Base-by-base conservation (phyloP, 2,329 filamentous ascomycete genomes). In the Botrytis porri region DNA sequence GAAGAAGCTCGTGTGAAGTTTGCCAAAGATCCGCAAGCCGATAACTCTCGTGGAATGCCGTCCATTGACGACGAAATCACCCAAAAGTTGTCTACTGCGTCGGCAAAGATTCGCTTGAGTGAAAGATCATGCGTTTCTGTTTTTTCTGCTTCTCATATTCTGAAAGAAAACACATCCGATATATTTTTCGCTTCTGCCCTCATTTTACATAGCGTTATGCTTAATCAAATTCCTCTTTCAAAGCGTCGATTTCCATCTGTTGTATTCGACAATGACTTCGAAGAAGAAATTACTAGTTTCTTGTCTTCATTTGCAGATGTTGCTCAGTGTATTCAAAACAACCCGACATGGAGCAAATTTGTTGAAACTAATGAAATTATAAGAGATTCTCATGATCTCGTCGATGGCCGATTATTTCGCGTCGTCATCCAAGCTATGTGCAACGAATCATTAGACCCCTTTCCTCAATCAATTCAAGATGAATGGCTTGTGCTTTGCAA, bases 311-410 rank as follows among this genome's bases (percentile, higher is more conserved):
- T 59, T 76, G 88, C 73, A 77, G 72, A 73, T 14, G 74, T 78
- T n/a, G 73, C 77, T 77, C 32, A 82, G 81, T 32, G 73, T 75
- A 66, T 78, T 73, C 41, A 87, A 81, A 84, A 77, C 71, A 69
- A 77, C 77, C 20, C 78, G 25, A 74, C 64, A 69, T 80, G 77
- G 78, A 69, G 73, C 18, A 70, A 76, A 3, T 74, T 79, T 32
- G 73, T 78, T 59, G 73, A 77, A 48, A 71, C 74, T 16, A 74
- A 78, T 64, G 73, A 75, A 12, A 63, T 77, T 29, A 75, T 73
- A 16, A 85, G 83, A 76, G 86, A 89, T 77, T 78, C 88, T 9
- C 83, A 83, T 25, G 88, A 90, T 78, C 79, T 88, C 9, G 78
- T 90, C 22, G 88, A 90, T 79, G 88, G 88, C 10, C 83, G 87